These are phyloP conservation scores for Oxytropis ochrocephala DNA, from an alignment of 306 rosid species.

Conservation along the genomic window DNA sequence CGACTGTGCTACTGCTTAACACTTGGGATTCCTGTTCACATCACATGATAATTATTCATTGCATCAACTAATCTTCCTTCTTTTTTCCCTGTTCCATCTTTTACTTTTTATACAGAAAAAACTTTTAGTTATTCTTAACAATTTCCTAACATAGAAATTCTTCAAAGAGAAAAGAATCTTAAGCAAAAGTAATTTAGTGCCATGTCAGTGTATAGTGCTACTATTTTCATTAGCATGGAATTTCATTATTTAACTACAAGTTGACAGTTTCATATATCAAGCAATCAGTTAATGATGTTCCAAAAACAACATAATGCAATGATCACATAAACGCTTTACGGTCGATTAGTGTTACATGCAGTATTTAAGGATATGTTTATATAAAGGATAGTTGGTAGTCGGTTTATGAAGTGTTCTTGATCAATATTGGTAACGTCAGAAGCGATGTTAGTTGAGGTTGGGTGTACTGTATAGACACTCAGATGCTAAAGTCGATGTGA, in stretches of 20 bases:
- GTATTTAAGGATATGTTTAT: too few relatives aligned
- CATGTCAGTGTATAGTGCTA: slow-evolving; percentile 4
- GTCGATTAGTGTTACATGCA: too few relatives aligned
- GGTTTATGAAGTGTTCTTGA: too few relatives aligned
- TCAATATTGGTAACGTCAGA: too few relatives aligned
- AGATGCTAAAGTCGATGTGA: too few relatives aligned
- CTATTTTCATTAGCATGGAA: not conserved
- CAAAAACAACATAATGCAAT: not conserved
- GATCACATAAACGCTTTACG: not conserved
- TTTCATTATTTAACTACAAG: not conserved
- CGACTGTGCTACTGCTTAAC: slow-evolving; percentile 22
- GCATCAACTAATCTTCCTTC: slow-evolving; percentile 29
- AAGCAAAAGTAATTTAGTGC: not conserved
- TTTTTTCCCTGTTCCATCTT: slow-evolving; percentile 12
- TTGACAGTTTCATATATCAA: not conserved
- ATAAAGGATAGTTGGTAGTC: too few relatives aligned
- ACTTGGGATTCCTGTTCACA: slow-evolving; percentile 28
- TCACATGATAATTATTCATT: slow-evolving; percentile 40
- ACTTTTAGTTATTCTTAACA: not conserved
- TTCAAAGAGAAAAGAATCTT: slow-evolving; percentile 1
- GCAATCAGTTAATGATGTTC: not conserved
- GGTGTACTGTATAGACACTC: too few relatives aligned
- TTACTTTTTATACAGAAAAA: not conserved
- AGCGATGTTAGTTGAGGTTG: too few relatives aligned
- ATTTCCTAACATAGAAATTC: not conserved